Evolutionary conservation across 148 eudicot species (phyloP).

Genomic region (Cornus controversa): DNA sequence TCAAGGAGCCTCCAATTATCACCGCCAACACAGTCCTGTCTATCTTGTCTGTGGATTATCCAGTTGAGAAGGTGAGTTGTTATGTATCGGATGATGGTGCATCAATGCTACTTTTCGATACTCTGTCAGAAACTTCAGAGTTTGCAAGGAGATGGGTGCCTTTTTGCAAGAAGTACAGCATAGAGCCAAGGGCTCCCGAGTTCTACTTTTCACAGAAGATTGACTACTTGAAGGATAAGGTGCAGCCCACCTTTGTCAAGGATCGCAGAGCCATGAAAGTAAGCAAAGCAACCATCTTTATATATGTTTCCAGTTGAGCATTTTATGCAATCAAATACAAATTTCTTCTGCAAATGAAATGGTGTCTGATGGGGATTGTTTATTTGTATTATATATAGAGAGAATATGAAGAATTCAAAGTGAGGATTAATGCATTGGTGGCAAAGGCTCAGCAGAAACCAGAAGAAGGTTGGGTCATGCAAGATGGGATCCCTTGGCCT

Average conservation of each 20-base stretch:
- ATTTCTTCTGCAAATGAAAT: neutral
- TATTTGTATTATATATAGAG: conserved; percentile 43
- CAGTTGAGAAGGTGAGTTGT: conserved; percentile 84
- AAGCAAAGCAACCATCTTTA: conserved; percentile 9
- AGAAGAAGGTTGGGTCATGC: conserved; percentile 99
- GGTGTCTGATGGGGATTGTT: neutral
- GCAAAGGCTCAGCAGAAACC: conserved; percentile 83
- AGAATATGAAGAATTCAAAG: conserved; percentile 89
- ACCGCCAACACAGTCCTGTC: conserved; percentile 89
- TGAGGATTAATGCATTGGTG: conserved; percentile 77
- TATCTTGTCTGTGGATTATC: conserved; percentile 79
- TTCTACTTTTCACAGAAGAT: conserved; percentile 84
- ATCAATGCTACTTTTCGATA: conserved; percentile 78
- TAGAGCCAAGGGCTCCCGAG: conserved; percentile 93
- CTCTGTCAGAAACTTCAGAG: conserved; percentile 77
- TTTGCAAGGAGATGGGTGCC: conserved; percentile 93
- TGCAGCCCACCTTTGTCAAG: conserved; percentile 83
- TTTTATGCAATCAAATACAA: neutral
- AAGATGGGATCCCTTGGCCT: conserved; percentile 94
- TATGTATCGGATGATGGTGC: conserved; percentile 95
- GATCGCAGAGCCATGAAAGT: conserved; percentile 95
- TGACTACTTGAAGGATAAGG: conserved; percentile 85
- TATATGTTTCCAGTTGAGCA: no score
- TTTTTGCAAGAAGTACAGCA: conserved; percentile 68
- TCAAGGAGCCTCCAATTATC: conserved; percentile 88